These are phyloP conservation scores for Populus alba DNA, from an alignment of 345 rosid genomes.

Conservation along the genomic window DNA sequence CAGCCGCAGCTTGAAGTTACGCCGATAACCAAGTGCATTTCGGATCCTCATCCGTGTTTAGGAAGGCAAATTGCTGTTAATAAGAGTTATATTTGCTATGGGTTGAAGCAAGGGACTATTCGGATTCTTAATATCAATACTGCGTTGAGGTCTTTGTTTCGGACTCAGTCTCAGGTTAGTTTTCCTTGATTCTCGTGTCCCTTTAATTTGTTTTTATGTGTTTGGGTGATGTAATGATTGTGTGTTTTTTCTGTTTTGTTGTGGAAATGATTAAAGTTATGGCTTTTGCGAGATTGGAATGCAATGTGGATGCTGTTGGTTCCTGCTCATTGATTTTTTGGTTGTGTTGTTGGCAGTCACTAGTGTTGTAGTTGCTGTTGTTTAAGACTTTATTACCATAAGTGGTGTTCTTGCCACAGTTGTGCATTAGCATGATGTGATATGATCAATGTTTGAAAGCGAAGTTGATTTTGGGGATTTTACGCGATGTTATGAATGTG, in stretches of 20 bases:
- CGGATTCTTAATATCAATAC: conserved; percentile 79
- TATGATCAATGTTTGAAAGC: too few species aligned
- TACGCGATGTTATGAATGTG: too few species aligned
- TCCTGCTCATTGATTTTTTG: neutral
- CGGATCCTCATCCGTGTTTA: conserved; percentile 74
- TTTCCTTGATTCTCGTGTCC: too few species aligned
- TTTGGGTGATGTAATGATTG: neutral
- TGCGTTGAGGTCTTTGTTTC: conserved; percentile 68
- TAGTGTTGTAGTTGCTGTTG: neutral
- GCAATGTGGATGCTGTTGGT: neutral
- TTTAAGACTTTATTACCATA: neutral
- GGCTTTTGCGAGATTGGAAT: neutral
- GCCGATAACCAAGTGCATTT: conserved; percentile 78
- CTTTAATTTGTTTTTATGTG: neutral
- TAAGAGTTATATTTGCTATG: conserved; percentile 71
- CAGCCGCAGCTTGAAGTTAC: conserved; percentile 89
- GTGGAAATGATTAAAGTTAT: neutral
- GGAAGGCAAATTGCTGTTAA: conserved; percentile 87
- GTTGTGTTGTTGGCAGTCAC: neutral
- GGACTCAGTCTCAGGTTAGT: conserved; percentile 73
- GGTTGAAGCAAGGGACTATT: conserved; percentile 73
- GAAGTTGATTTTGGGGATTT: neutral
- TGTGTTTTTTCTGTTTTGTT: neutral
- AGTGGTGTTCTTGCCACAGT: neutral
- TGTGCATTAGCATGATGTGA: neutral